Evolutionary conservation across 805 yeast genomes (phyloP), one percentile per base, ranked within the genome.

Genomic region (Wickerhamiella alocasiicola): DNA sequence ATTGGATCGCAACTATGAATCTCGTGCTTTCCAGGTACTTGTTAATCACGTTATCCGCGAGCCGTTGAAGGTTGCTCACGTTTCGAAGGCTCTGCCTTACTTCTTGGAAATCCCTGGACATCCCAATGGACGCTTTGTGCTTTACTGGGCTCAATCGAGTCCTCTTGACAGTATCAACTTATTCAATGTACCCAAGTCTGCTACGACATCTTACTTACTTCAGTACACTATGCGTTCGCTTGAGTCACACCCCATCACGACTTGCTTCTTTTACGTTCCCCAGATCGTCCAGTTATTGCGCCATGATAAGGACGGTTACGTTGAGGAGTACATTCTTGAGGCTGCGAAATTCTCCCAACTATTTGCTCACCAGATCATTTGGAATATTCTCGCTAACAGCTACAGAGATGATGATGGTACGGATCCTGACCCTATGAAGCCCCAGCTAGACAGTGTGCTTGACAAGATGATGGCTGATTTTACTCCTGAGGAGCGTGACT

Each of bases 311-410:
- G 65, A 72, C 33, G 97, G 96, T 1, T 87, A 84, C 52, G 93
- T 88, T 33, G 84, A 82, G 51, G 71, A 84, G 50, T 83, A 81
- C 55, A 85, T 91, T 47, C 63, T 88, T 42, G 97, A 91, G 57
- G 83, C 96, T 1, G 96, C 94, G 1, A 77, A 80, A 55, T 82
- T 85, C 11, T 78, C 91, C 20, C 93, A 82, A 49, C 65, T 88
- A 46, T 91, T 91, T 67, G 87, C 97, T 0, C 99, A 91, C 60
- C 99, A 91, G 61, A 87, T 91, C 49, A 84, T 91, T 42, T 91
- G 99, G 99, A 91, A 91, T 55, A 84, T 91, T 81, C 62, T 80
- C 53, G 97, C 99, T 1, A 91, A 93, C 55, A 74, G 85, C 46
- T 91, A 72, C 60, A 80, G 78, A 50, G 96, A 82, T 55, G 97